These are phyloP conservation scores for Magnusiomyces tetraspermus DNA, from an alignment of 1,139 yeast genomes.

Conservation along the genomic window DNA sequence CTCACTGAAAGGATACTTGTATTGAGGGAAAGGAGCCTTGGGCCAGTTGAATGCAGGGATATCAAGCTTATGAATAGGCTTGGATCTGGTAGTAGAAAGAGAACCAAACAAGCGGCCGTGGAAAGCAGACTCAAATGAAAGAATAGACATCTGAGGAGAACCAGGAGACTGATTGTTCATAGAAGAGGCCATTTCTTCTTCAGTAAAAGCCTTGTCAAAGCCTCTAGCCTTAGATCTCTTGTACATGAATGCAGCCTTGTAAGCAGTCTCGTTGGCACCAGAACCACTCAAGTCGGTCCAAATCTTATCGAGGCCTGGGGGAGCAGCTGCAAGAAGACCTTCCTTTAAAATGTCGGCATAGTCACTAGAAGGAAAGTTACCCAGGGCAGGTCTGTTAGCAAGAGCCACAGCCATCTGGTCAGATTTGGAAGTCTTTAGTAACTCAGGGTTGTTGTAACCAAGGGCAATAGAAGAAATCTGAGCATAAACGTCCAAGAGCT, in stretches of 20 bases:
- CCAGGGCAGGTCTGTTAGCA: slow-evolving; percentile 69
- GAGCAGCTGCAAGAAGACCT: slow-evolving; percentile 53
- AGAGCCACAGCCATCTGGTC: slow-evolving; percentile 58
- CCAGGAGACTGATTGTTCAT: slow-evolving; percentile 69
- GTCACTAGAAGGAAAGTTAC: slow-evolving; percentile 63
- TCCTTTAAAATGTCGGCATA: slow-evolving; percentile 48
- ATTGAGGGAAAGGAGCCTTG: slow-evolving; percentile 68
- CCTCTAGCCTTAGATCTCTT: slow-evolving; percentile 54
- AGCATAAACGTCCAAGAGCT: slow-evolving; percentile 58
- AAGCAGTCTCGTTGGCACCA: slow-evolving; percentile 77
- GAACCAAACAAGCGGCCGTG: slow-evolving; percentile 80
- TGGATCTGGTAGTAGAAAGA: slow-evolving; percentile 67
- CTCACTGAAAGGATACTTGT: slow-evolving; percentile 61
- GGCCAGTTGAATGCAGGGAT: slow-evolving; percentile 85
- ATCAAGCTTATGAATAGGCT: slow-evolving; percentile 76
- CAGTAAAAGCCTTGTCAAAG: slow-evolving; percentile 40
- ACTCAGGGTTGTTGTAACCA: slow-evolving; percentile 70
- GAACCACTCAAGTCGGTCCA: slow-evolving; percentile 80
- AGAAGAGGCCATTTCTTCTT: slow-evolving; percentile 50
- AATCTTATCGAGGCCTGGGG: slow-evolving; percentile 54
- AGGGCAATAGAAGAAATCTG: slow-evolving; percentile 72
- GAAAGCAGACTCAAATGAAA: slow-evolving; percentile 67
- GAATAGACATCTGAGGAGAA: slow-evolving; percentile 59
- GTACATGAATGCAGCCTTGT: slow-evolving; percentile 75
- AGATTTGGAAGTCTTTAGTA: slow-evolving; percentile 51